phyloP scores from a whole-genome alignment of 1,139 yeast species.

The Meyerozyma sp. region DNA sequence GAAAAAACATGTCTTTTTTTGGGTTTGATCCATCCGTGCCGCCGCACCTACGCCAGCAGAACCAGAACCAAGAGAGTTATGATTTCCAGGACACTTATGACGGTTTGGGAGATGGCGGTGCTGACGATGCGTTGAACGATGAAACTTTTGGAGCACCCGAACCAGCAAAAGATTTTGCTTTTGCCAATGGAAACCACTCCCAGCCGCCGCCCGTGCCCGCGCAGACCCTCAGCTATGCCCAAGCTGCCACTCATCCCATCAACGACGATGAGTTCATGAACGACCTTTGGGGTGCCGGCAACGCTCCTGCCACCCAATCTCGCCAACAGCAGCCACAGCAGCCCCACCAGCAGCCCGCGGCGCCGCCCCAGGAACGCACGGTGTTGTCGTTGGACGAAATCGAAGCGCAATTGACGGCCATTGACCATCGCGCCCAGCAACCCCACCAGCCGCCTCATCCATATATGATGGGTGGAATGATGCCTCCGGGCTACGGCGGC shows the following conservation, averaged over 20 bases:
- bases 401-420: conserved; percentile 63
- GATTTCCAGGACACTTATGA: conserved; percentile 86
- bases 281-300: conserved; percentile 43
- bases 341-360: conserved; percentile 7
- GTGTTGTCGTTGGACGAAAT: conserved; percentile 69
- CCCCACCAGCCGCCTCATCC: conserved; percentile 18
- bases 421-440: conserved; percentile 24
- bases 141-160: conserved; percentile 78
- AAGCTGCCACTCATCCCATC: conserved; percentile 39
- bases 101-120: conserved; percentile 66
- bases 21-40: conserved; percentile 50
- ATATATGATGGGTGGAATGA: conserved; percentile 34
- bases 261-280: conserved; percentile 48
- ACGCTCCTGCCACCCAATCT: conserved; percentile 19
- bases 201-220: conserved; percentile 13
- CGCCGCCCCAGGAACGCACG: conserved; percentile 17
- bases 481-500: conserved; percentile 36
- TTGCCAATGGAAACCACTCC: conserved; percentile 44
- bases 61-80: conserved; percentile 27
- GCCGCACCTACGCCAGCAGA: conserved; percentile 16
- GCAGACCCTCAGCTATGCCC: conserved; percentile 48
- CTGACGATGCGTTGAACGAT: conserved; percentile 77
- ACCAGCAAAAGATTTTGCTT: conserved; percentile 70
- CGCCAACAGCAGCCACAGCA: conserved; percentile 10
- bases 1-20: conserved; percentile 46